A percentile compares a stretch with the other conserved stretches of the same genome.
These are phyloP conservation scores for Epichloe gansuensis DNA, from an alignment of 2,329 filamentous ascomycete species.

Conservation along the genomic window DNA sequence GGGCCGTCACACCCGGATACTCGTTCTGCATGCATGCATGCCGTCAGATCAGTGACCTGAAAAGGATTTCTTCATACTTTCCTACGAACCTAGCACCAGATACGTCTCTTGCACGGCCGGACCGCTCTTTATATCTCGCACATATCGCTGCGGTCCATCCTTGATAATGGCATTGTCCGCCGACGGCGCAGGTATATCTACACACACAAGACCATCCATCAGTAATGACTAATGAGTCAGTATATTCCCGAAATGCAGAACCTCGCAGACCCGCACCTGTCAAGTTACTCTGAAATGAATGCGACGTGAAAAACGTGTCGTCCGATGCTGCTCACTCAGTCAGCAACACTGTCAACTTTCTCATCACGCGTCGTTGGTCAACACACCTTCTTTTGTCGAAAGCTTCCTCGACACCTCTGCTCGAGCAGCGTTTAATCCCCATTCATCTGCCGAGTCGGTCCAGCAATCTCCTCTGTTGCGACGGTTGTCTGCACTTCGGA, in stretches of 20 bases:
- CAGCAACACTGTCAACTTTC: neutral
- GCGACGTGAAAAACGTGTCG: slow-evolving; percentile 1
- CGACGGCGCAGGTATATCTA: neutral
- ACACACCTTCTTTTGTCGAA: neutral
- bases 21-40: neutral
- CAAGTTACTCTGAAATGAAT: neutral
- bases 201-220: too few species aligned
- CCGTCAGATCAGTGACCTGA: neutral
- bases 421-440: neutral
- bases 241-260: too few species aligned
- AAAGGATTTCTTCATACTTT: neutral
- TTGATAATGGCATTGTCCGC: neutral
- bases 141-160: slow-evolving; percentile 1
- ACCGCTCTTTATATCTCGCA: neutral
- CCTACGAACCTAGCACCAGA: neutral
- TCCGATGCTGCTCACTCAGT: neutral
- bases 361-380: neutral
- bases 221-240: too few species aligned
- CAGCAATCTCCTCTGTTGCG: neutral
- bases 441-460: neutral
- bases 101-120: neutral
- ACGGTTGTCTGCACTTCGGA: neutral
- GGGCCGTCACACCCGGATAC: too few species aligned
- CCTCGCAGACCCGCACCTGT: neutral
- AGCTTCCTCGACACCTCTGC: neutral